These are phyloP conservation scores for Kodamaea sagamina DNA, from an alignment of 805 yeast species.

Conservation along the genomic window DNA sequence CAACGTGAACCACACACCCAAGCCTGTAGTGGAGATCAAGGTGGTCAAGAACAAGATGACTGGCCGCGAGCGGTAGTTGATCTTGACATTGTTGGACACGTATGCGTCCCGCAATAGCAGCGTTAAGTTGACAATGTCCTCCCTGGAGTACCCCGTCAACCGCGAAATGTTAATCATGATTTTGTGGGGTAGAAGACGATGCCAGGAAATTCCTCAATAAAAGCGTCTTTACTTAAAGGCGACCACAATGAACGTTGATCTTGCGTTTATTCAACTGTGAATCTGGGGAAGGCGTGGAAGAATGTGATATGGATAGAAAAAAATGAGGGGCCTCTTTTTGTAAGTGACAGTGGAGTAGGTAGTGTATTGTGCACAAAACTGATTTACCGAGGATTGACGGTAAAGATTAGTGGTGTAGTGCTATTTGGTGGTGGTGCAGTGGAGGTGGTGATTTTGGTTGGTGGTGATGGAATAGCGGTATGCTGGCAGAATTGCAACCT, in stretches of 20 bases:
- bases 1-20: constrained; percentile 36
- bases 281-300: neutral
- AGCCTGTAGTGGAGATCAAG: constrained; percentile 41
- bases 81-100: constrained; percentile 36
- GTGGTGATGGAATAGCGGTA: neutral
- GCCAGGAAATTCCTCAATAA: neutral
- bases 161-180: constrained; percentile 38
- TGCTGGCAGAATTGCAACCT: too few species aligned
- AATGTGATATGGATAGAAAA: constrained; percentile 3
- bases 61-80: constrained; percentile 45
- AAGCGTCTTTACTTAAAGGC: neutral
- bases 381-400: neutral
- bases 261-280: constrained; percentile 1
- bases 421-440: too few species aligned
- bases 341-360: constrained; percentile 6
- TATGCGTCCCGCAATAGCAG: constrained; percentile 39
- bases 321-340: constrained; percentile 8
- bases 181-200: constrained; percentile 3
- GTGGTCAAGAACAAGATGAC: constrained; percentile 45
- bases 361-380: constrained; percentile 8
- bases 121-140: constrained; percentile 37
- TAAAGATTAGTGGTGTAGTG: neutral
- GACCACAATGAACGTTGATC: neutral
- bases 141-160: constrained; percentile 31
- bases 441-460: neutral